Conservation (phyloP, 2,329 filamentous ascomycete genomes). For the Xylaria sp. region DNA sequence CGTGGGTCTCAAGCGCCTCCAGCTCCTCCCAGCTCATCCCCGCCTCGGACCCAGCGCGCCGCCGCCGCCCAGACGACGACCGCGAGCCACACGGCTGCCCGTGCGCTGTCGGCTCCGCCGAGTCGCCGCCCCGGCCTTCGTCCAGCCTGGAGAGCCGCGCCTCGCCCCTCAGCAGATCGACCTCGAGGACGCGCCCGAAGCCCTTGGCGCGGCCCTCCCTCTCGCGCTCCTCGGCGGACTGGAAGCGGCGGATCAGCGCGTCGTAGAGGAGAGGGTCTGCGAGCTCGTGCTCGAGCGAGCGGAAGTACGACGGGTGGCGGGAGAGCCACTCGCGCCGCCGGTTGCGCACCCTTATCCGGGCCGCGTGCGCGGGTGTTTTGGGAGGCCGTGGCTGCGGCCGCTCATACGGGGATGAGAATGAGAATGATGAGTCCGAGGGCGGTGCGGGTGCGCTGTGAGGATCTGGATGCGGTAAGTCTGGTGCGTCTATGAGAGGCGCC, state of each 20-base stretch:
- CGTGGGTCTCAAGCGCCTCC: slow-evolving; percentile 16
- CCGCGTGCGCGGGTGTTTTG: slow-evolving; percentile 48
- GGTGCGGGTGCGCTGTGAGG: background rate
- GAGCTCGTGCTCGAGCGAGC: slow-evolving; percentile 59
- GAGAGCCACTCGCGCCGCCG: slow-evolving; percentile 78
- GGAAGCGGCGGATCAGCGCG: slow-evolving; percentile 76
- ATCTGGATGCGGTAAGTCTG: background rate
- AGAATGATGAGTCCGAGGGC: background rate
- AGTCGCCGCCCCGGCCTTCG: no score
- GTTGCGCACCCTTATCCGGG: slow-evolving; percentile 69
- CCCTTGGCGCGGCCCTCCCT: slow-evolving; percentile 75
- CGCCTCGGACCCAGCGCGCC: background rate
- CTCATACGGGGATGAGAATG: slow-evolving; percentile 34
- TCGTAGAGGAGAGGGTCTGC: slow-evolving; percentile 84
- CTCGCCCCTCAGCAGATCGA: slow-evolving; percentile 77
- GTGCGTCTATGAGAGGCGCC: slow-evolving; percentile 22
- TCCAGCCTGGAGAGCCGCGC: slow-evolving; percentile 69
- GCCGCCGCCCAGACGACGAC: background rate
- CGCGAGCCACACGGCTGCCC: background rate
- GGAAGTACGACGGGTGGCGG: slow-evolving; percentile 74
- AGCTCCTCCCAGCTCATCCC: slow-evolving; percentile 38
- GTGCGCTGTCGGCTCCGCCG: no score
- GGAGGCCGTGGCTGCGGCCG: slow-evolving; percentile 53
- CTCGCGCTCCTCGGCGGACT: slow-evolving; percentile 74
- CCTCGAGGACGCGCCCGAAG: slow-evolving; percentile 78